phyloP scores from a whole-genome alignment of 2,329 filamentous ascomycete species.

The Paecilomyces sp. region DNA sequence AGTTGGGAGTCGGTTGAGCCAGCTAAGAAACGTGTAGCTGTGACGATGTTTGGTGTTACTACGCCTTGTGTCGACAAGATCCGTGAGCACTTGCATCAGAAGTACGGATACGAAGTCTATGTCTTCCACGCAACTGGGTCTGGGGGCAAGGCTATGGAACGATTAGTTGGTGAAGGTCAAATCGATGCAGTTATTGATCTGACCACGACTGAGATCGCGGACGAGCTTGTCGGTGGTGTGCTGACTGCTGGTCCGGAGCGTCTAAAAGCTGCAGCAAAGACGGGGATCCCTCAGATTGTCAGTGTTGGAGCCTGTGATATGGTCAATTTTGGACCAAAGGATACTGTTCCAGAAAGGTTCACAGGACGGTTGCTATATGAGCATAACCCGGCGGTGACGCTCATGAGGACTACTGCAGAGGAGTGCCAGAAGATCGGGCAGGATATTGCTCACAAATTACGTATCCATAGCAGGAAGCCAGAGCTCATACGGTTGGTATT shows the following conservation, averaged over 20 bases:
- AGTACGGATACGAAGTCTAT: slow-evolving; percentile 49
- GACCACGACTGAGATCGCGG: slow-evolving; percentile 64
- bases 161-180: slow-evolving; percentile 49
- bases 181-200: slow-evolving; percentile 62
- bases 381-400: slow-evolving; percentile 60
- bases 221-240: slow-evolving; percentile 56
- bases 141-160: slow-evolving; percentile 63
- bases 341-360: slow-evolving; percentile 51
- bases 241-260: slow-evolving; percentile 53
- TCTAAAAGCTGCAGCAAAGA: slow-evolving; percentile 50
- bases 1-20: slow-evolving; percentile 2
- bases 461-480: slow-evolving; percentile 28
- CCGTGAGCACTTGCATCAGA: slow-evolving; percentile 42
- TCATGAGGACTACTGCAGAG: slow-evolving; percentile 56
- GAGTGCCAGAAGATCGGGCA: slow-evolving; percentile 51
- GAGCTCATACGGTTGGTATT: slow-evolving; percentile 50
- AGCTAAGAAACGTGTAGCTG: slow-evolving; percentile 47
- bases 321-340: slow-evolving; percentile 55
- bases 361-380: slow-evolving; percentile 47
- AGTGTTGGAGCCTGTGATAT: slow-evolving; percentile 53
- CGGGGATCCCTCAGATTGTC: slow-evolving; percentile 52
- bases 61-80: slow-evolving; percentile 57
- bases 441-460: slow-evolving; percentile 51
- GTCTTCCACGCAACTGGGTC: slow-evolving; percentile 65
- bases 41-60: slow-evolving; percentile 71